Conservation (phyloP, 805 yeast species). For the Komagataella kurtzmanii region DNA sequence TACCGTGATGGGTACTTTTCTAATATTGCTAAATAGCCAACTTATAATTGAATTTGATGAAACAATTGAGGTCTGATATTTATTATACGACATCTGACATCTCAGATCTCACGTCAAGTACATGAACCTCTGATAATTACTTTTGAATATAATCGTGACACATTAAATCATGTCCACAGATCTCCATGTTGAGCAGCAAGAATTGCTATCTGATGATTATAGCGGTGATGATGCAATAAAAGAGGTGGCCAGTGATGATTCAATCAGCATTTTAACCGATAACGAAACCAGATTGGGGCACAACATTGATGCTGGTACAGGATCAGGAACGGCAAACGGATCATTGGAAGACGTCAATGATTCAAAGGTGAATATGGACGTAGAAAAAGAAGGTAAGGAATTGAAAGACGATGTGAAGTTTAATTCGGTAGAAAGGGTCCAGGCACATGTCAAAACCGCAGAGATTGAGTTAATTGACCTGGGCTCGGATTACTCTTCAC, state of each 20-base stretch:
- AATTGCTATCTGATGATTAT: neutral
- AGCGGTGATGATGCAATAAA: neutral
- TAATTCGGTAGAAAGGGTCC: constrained; percentile 2
- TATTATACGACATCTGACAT: neutral
- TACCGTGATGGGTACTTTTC: no score
- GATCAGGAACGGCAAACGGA: neutral
- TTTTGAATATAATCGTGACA: neutral
- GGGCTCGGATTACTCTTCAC: constrained; percentile 4
- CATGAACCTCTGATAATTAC: no score
- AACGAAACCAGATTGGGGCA: neutral
- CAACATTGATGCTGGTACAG: neutral
- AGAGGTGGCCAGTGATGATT: constrained; percentile 4
- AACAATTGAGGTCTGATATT: no score
- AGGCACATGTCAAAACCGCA: constrained; percentile 7
- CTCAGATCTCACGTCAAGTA: neutral
- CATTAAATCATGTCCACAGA: neutral
- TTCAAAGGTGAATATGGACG: neutral
- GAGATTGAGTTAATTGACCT: constrained; percentile 6
- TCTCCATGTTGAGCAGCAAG: neutral
- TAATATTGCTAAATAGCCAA: no score
- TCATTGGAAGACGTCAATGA: neutral
- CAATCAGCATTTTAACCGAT: constrained; percentile 7
- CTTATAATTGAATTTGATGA: no score
- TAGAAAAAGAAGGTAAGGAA: constrained; percentile 3
- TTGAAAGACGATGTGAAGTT: neutral